phyloP scores from a whole-genome alignment of 2,329 filamentous ascomycete species.

The Phyllosticta citribraziliensis region DNA sequence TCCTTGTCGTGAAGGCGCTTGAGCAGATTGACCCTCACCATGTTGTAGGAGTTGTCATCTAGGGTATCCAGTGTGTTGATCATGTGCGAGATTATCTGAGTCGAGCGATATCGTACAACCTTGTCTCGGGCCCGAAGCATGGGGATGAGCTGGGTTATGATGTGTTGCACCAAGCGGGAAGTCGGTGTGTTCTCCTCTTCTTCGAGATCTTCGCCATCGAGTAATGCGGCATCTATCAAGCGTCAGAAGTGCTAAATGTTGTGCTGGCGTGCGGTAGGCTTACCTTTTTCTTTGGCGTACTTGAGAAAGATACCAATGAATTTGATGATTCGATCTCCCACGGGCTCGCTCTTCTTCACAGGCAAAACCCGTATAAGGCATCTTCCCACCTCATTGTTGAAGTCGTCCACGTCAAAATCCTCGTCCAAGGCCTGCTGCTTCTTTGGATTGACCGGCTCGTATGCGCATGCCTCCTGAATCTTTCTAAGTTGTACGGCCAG shows the following conservation, averaged over 20 bases:
- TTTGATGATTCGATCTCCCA: slow-evolving; percentile 73
- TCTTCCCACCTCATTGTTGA: slow-evolving; percentile 75
- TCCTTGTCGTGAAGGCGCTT: slow-evolving; percentile 92
- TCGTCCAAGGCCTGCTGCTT: slow-evolving; percentile 44
- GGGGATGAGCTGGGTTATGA: slow-evolving; percentile 65
- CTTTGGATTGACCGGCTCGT: slow-evolving; percentile 42
- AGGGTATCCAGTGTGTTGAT: slow-evolving; percentile 88
- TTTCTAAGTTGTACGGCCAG: slow-evolving; percentile 80
- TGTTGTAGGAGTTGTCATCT: slow-evolving; percentile 82
- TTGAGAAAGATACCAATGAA: slow-evolving; percentile 84
- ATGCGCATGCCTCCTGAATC: slow-evolving; percentile 74
- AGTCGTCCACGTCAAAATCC: slow-evolving; percentile 74
- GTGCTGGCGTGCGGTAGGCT: neutral
- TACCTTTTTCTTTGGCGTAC: slow-evolving; percentile 52
- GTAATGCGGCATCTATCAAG: slow-evolving; percentile 21
- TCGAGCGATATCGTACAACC: slow-evolving; percentile 77
- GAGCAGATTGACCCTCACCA: slow-evolving; percentile 66
- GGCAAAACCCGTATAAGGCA: slow-evolving; percentile 74
- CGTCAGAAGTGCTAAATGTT: neutral
- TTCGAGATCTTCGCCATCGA: slow-evolving; percentile 29
- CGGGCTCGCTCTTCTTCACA: slow-evolving; percentile 84
- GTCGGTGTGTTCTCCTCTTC: slow-evolving; percentile 70
- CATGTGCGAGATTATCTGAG: slow-evolving; percentile 81
- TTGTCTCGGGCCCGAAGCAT: slow-evolving; percentile 86
- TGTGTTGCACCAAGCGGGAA: slow-evolving; percentile 62